These are phyloP conservation scores for Cladophialophora chaetospira DNA, from an alignment of 2,329 filamentous ascomycete genomes.

Conservation along the genomic window DNA sequence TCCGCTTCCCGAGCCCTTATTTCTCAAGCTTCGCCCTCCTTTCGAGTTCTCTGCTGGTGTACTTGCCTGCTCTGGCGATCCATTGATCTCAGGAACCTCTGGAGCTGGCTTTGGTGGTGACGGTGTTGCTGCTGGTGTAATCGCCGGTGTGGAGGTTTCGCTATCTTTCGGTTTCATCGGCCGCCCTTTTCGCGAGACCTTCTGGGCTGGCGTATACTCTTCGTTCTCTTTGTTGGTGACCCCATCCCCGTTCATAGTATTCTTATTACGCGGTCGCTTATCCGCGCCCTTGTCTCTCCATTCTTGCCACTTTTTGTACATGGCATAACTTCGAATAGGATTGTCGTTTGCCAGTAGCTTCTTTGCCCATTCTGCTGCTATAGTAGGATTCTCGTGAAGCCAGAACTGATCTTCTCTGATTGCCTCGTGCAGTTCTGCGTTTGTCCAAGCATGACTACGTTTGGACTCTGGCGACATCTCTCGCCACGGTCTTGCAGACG, in stretches of 20 bases:
- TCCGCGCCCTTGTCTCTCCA: slow-evolving; percentile 30
- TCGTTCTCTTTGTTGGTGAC: slow-evolving; percentile 1
- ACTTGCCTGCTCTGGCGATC: background rate
- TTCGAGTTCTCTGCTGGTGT: background rate
- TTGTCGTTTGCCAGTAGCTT: slow-evolving; percentile 32
- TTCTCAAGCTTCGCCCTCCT: background rate
- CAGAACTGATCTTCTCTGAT: slow-evolving; percentile 30
- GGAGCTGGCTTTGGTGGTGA: slow-evolving; percentile 17
- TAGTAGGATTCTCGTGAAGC: slow-evolving; percentile 27
- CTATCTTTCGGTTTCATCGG: slow-evolving; percentile 7
- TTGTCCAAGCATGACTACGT: slow-evolving; percentile 30
- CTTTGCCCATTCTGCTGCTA: slow-evolving; percentile 27
- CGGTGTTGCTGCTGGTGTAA: slow-evolving; percentile 3
- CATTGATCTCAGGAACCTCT: slow-evolving; percentile 1
- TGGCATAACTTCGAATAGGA: slow-evolving; percentile 33
- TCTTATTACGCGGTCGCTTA: slow-evolving; percentile 33
- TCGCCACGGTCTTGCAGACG: slow-evolving; percentile 16
- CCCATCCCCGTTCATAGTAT: slow-evolving; percentile 1
- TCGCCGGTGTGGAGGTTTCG: slow-evolving; percentile 9
- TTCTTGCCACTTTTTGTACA: slow-evolving; percentile 33
- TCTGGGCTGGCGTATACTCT: slow-evolving; percentile 2
- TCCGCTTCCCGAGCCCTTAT: background rate
- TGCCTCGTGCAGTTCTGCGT: slow-evolving; percentile 28
- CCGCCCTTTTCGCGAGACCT: slow-evolving; percentile 11
- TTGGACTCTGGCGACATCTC: slow-evolving; percentile 19